A percentile compares a stretch with the other conserved stretches of the same genome.
Conservation (phyloP, 1,139 yeast species). For the Debaryomycetaceae sp. region DNA sequence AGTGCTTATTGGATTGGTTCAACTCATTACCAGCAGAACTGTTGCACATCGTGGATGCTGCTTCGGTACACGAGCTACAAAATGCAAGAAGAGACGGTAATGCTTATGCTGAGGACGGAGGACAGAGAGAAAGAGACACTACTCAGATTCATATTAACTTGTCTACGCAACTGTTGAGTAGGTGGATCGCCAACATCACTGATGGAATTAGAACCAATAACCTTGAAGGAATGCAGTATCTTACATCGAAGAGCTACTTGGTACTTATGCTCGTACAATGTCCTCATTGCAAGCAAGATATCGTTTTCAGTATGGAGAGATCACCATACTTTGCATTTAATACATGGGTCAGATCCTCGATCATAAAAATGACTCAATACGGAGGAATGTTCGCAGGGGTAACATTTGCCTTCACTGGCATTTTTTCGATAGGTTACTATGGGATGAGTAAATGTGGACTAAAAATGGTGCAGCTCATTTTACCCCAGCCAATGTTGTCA, state of each 20-base stretch:
- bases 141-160: slow-evolving; percentile 14
- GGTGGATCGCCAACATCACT: slow-evolving; percentile 17
- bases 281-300: slow-evolving; percentile 43
- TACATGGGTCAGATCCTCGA: slow-evolving; percentile 16
- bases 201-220: slow-evolving; percentile 1
- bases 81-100: slow-evolving; percentile 2
- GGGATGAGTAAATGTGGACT: slow-evolving; percentile 42
- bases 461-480: slow-evolving; percentile 34
- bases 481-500: slow-evolving; percentile 35
- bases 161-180: slow-evolving; percentile 14
- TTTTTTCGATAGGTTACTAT: slow-evolving; percentile 40
- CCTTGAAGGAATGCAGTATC: slow-evolving; percentile 1
- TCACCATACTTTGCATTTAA: slow-evolving; percentile 25
- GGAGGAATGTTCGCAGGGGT: slow-evolving; percentile 35
- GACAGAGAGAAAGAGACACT: slow-evolving; percentile 12
- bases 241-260: slow-evolving; percentile 1
- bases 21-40: slow-evolving; percentile 33
- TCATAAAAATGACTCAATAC: slow-evolving; percentile 25
- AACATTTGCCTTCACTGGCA: slow-evolving; percentile 41
- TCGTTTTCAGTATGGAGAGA: slow-evolving; percentile 31
- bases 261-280: slow-evolving; percentile 32
- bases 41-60: slow-evolving; percentile 21
- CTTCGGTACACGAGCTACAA: slow-evolving; percentile 3
- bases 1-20: slow-evolving; percentile 45
- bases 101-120: slow-evolving; percentile 8